Conservation (phyloP, 2,329 filamentous ascomycete genomes). For the Ophiostoma montium region DNA sequence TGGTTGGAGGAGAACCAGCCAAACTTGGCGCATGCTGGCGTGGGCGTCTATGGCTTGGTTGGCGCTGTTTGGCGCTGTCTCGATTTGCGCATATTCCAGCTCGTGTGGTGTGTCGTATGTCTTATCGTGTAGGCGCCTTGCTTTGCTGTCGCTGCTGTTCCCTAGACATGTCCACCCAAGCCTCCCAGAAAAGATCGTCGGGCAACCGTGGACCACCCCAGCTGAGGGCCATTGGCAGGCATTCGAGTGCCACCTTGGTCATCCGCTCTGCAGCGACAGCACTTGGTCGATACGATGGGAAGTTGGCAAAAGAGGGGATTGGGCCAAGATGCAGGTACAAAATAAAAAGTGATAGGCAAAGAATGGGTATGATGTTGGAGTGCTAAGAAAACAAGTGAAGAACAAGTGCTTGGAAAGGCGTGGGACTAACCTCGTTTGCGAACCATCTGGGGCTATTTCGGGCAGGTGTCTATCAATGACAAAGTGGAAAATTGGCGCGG, state of each 20-base stretch:
- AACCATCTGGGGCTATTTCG: slow-evolving; percentile 27
- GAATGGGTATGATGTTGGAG: slow-evolving; percentile 6
- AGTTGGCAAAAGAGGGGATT: neutral
- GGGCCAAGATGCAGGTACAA: neutral
- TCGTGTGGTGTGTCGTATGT: neutral
- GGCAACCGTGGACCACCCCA: neutral
- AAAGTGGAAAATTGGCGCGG: neutral
- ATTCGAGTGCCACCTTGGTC: neutral
- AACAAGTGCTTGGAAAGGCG: slow-evolving; percentile 4
- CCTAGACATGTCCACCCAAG: neutral
- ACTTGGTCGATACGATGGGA: too few relatives aligned
- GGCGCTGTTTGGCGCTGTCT: neutral
- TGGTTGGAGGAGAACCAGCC: neutral
- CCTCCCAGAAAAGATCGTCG: neutral
- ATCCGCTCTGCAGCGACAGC: neutral
- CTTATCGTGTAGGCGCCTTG: neutral
- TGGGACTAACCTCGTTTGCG: slow-evolving; percentile 39
- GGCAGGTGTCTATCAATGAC: neutral
- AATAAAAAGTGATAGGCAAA: neutral
- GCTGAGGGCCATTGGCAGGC: neutral
- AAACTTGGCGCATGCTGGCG: neutral
- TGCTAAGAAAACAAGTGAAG: slow-evolving; percentile 1
- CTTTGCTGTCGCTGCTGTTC: too few relatives aligned
- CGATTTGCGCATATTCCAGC: neutral
- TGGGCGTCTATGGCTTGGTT: neutral